These are phyloP conservation scores for Boletus pseudo-olivaceus DNA, from an alignment of 768 basidiomycete species.

Conservation along the genomic window DNA sequence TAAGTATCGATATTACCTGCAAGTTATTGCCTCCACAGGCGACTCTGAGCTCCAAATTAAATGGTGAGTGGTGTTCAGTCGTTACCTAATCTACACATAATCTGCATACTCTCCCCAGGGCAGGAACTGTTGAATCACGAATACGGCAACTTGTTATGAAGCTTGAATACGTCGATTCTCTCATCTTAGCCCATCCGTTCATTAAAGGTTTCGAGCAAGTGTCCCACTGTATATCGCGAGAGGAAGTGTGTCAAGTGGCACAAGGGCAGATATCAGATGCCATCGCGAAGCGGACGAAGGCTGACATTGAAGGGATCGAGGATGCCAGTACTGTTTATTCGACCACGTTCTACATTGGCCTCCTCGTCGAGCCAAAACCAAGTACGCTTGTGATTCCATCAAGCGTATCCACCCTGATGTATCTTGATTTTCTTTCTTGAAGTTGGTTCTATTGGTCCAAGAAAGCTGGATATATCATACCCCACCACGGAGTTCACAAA, in stretches of 20 bases:
- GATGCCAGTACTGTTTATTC: conserved; percentile 80
- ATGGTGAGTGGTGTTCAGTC: conserved; percentile 56
- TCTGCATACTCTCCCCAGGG: conserved; percentile 39
- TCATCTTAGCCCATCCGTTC: conserved; percentile 92
- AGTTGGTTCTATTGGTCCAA: conserved; percentile 76
- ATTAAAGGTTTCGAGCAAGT: conserved; percentile 90
- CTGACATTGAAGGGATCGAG: conserved; percentile 74
- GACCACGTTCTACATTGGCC: conserved; percentile 98
- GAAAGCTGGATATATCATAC: conserved; percentile 93
- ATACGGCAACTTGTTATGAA: conserved; percentile 97
- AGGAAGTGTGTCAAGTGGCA: conserved; percentile 84
- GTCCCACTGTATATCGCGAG: conserved; percentile 77
- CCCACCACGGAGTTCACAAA: conserved; percentile 95
- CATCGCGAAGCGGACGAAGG: conserved; percentile 67
- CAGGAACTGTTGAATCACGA: conserved; percentile 98
- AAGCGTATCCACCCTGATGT: conserved; percentile 18
- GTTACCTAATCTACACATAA: neutral
- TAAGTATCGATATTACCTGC: conserved; percentile 93
- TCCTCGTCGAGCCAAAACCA: conserved; percentile 87
- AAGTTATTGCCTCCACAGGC: conserved; percentile 90
- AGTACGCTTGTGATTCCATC: conserved; percentile 48
- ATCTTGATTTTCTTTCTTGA: conserved; percentile 15
- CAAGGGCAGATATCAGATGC: conserved; percentile 81
- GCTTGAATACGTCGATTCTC: conserved; percentile 91
- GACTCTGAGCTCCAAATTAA: conserved; percentile 84